phyloP scores from a whole-genome alignment of 202 grass and related monocot genomes.

The Sporobolus alterniflorus region DNA sequence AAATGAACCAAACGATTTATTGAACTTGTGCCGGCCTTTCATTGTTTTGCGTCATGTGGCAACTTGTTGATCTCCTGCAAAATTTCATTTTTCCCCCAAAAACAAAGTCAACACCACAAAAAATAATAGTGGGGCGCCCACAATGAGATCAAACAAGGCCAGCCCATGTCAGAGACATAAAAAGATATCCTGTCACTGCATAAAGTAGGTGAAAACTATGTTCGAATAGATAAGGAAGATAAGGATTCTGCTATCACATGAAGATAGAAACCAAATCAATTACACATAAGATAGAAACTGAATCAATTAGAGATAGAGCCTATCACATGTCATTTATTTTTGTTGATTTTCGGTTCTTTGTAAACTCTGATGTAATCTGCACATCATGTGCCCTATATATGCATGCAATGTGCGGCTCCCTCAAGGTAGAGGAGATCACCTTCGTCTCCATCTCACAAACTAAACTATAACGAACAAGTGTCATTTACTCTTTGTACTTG shows the following conservation, averaged over 20 bases:
- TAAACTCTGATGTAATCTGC: too few relatives aligned
- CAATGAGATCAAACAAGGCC: constrained; percentile 20
- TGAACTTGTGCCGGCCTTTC: constrained; percentile 24
- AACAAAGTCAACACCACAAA: constrained; percentile 44
- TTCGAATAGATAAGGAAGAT: too few relatives aligned
- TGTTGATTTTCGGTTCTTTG: too few relatives aligned
- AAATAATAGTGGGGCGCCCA: background rate
- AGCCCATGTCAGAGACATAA: background rate
- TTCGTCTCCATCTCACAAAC: too few relatives aligned
- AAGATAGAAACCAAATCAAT: too few relatives aligned
- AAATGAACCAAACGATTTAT: background rate
- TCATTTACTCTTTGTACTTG: background rate
- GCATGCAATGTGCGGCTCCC: too few relatives aligned
- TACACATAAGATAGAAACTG: too few relatives aligned
- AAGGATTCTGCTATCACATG: too few relatives aligned
- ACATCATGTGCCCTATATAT: too few relatives aligned
- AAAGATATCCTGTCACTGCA: background rate
- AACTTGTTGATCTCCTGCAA: constrained; percentile 29
- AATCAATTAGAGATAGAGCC: too few relatives aligned
- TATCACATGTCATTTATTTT: too few relatives aligned
- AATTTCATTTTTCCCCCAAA: background rate
- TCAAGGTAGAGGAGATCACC: too few relatives aligned
- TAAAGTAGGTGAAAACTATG: constrained; percentile 6
- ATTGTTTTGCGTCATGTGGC: constrained; percentile 33
- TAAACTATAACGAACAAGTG: constrained; percentile 1